Evolutionary conservation across 306 rosid genomes (phyloP).

Genomic region (Vachellia pachyceras): DNA sequence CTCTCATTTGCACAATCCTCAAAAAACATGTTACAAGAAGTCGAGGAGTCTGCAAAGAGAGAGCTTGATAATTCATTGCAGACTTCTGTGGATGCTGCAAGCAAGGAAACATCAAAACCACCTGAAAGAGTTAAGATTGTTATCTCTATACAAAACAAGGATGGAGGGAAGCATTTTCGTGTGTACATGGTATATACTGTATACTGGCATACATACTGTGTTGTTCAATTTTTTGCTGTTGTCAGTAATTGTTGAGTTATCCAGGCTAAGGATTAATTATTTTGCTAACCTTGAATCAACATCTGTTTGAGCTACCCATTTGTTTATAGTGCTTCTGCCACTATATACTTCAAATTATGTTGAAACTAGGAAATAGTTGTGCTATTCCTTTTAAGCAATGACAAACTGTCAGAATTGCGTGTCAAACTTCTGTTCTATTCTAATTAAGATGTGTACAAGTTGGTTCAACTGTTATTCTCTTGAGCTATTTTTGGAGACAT

Average conservation of each 20-base stretch:
- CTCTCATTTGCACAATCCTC: constrained; percentile 70
- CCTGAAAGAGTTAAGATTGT: constrained; percentile 74
- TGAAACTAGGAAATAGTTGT: background rate
- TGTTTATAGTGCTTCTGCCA: constrained; percentile 1
- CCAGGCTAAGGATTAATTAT: background rate
- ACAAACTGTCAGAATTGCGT: background rate
- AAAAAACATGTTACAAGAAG: constrained; percentile 51
- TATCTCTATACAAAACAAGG: constrained; percentile 78
- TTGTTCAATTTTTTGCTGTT: constrained; percentile 7
- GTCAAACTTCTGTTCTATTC: background rate
- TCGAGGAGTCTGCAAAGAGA: constrained; percentile 63
- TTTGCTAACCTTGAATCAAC: background rate
- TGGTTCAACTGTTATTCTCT: background rate
- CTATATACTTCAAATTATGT: background rate
- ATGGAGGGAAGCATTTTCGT: constrained; percentile 71
- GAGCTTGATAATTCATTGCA: constrained; percentile 45
- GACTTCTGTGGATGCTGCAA: constrained; percentile 42
- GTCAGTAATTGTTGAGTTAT: background rate
- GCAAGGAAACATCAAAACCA: constrained; percentile 45
- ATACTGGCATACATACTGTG: background rate
- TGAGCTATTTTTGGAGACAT: background rate
- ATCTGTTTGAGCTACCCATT: constrained; percentile 2
- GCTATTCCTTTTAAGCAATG: background rate
- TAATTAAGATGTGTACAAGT: background rate
- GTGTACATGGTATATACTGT: constrained; percentile 69